These are phyloP conservation scores for Lolium multiflorum DNA, from an alignment of 176 grass and related monocot species.

Conservation along the genomic window DNA sequence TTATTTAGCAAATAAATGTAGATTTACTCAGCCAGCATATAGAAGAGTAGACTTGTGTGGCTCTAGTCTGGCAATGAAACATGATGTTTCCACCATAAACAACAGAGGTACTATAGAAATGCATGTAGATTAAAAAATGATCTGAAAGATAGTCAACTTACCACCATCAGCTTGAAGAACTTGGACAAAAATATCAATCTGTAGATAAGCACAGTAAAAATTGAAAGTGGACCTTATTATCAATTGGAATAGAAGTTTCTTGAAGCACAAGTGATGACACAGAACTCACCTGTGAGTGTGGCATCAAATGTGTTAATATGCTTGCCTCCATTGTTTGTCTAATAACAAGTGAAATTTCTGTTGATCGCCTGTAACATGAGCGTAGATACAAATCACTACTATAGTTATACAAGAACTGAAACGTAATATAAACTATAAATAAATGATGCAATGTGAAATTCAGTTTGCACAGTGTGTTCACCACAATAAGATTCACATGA, in stretches of 20 bases:
- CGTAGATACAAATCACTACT: constrained; percentile 8
- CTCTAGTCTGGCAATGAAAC: background rate
- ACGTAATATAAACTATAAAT: background rate
- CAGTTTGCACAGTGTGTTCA: constrained; percentile 10
- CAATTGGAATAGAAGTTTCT: constrained; percentile 15
- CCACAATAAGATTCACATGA: background rate
- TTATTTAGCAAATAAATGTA: constrained; percentile 9
- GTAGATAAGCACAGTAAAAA: constrained; percentile 34
- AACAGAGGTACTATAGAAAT: background rate
- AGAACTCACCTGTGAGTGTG: constrained; percentile 73
- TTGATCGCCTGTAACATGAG: constrained; percentile 72
- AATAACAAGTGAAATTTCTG: constrained; percentile 98
- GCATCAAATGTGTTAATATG: constrained; percentile 89
- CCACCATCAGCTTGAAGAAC: constrained; percentile 99
- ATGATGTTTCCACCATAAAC: constrained; percentile 13
- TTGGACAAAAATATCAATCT: constrained; percentile 99
- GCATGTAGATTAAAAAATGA: constrained; percentile 17
- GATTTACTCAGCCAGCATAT: constrained; percentile 13
- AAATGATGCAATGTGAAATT: constrained; percentile 11
- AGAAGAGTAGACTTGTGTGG: constrained; percentile 2
- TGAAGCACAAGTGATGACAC: background rate
- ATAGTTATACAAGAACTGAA: constrained; percentile 23
- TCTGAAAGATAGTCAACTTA: constrained; percentile 38
- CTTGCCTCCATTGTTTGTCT: constrained; percentile 96
- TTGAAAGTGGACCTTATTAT: background rate